Evolutionary conservation across 1,284 basidiomycete species (phyloP), one percentile per base, ranked within the genome.

Genomic region (Hemileia vastatrix): DNA sequence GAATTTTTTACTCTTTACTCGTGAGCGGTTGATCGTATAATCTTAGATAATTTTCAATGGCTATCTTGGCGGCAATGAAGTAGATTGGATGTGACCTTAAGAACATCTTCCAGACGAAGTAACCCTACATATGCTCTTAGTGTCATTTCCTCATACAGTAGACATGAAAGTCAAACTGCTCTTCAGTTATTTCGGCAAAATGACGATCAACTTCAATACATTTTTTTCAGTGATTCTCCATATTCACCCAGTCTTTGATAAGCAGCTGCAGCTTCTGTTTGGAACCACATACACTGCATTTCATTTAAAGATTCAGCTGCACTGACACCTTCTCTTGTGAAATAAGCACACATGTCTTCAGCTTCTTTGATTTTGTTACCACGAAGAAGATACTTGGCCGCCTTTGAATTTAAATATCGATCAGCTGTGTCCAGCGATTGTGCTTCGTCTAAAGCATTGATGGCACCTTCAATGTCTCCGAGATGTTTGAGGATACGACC

Each of bases 111-210:
- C n/a, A n/a, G n/a, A n/a, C n/a, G n/a, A n/a, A n/a, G n/a, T n/a
- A n/a, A n/a, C n/a, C 84, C 82, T 56, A 88, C 70, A 76, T 98
- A 98, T 11, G 88, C 82, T 53, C 85, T 86, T 36, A 98, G 78
- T 2, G 89, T 95, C 87, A 89, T 71, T 89, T 90, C 52, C 94
- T 84, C 71, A 96, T 73, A 69, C 90, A 89, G 77, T 97, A 99
- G 4, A 86, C 85, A 76, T 99, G 95, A 81, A 98, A 99, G 77
- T 99, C 95, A 71, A 90, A 93, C 77, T 98, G 93, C 74, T 98
- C 95, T 68, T 97, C 91, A 71, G 92, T 89, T 67, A 90, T 83
- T 62, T 89, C 88, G 61, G 87, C 83, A 76, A 95, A 96, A n/a
- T n/a, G n/a, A n/a, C n/a, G n/a, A n/a, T n/a, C n/a, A n/a, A n/a